Conservation (phyloP, 768 basidiomycete species). For the Sutorius australiensis region DNA sequence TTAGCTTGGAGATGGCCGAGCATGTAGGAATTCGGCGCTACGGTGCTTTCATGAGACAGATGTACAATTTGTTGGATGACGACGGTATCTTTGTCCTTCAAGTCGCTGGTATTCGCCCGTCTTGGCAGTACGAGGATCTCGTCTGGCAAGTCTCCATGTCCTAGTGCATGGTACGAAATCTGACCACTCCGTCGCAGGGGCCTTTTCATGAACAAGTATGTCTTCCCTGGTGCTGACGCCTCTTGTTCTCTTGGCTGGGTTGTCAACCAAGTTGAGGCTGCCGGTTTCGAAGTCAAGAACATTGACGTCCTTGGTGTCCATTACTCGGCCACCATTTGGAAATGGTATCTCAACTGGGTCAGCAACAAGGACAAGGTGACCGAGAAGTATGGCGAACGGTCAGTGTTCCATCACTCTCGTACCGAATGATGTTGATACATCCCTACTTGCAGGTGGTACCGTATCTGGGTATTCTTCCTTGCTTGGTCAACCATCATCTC, state of each 20-base stretch:
- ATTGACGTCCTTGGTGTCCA: constrained; percentile 97
- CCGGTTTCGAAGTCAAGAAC: constrained; percentile 96
- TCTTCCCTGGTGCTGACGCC: constrained; percentile 99
- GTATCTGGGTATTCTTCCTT: constrained; percentile 96
- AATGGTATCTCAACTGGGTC: constrained; percentile 98
- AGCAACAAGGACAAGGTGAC: constrained; percentile 86
- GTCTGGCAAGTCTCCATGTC: constrained; percentile 59
- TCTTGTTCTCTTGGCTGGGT: constrained; percentile 96
- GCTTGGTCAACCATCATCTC: constrained; percentile 85
- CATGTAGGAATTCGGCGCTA: constrained; percentile 97
- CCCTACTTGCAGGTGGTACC: constrained; percentile 58
- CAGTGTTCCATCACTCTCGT: constrained; percentile 4
- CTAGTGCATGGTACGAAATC: background rate
- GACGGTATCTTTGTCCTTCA: constrained; percentile 94
- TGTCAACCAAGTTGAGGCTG: constrained; percentile 77
- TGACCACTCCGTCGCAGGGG: constrained; percentile 51
- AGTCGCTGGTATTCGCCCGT: constrained; percentile 92
- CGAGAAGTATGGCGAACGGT: constrained; percentile 83
- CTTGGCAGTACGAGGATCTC: constrained; percentile 99
- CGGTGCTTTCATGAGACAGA: constrained; percentile 80
- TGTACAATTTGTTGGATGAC: constrained; percentile 91
- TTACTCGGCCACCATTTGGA: constrained; percentile 85
- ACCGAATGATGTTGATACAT: background rate
- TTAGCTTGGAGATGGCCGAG: constrained; percentile 98
- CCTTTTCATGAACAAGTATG: constrained; percentile 96